Conservation (phyloP, 495 filamentous ascomycete genomes). For the Bombardia bombarda region DNA sequence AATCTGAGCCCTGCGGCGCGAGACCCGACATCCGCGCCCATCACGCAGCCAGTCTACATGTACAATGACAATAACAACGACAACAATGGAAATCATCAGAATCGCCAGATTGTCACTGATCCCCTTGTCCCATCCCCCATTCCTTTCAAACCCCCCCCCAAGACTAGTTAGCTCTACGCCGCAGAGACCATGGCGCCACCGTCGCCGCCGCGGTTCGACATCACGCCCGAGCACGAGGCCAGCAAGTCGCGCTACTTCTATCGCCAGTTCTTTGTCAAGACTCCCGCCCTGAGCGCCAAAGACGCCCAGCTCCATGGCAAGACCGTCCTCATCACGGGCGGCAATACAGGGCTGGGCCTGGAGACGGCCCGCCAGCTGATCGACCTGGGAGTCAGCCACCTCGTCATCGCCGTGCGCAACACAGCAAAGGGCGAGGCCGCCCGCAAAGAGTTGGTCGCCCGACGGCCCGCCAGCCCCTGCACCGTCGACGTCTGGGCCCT, state of each 20-base stretch:
- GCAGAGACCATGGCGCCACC: too few species aligned
- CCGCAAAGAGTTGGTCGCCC: conserved; percentile 26
- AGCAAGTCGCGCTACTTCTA: neutral
- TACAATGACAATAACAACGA: too few species aligned
- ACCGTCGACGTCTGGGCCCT: conserved; percentile 43
- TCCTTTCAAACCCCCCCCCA: too few species aligned
- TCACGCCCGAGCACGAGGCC: neutral
- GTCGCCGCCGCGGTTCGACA: too few species aligned
- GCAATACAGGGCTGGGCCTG: conserved; percentile 46
- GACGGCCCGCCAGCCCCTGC: conserved; percentile 21
- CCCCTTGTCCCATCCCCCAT: too few species aligned
- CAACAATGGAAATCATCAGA: too few species aligned
- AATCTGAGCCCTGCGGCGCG: too few species aligned
- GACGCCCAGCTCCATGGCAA: conserved; percentile 11
- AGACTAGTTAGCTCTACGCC: too few species aligned
- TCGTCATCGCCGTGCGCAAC: conserved; percentile 41
- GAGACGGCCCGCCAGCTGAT: conserved; percentile 38
- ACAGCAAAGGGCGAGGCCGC: conserved; percentile 32
- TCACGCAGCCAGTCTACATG: too few species aligned
- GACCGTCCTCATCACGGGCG: conserved; percentile 46
- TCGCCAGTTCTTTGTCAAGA: neutral
- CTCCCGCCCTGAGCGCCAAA: neutral
- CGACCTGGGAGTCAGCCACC: conserved; percentile 27
- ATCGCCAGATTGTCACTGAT: too few species aligned
- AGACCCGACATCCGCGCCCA: too few species aligned